Evolutionary conservation across 2,329 filamentous ascomycete genomes (phyloP), one percentile per base, ranked within the genome.

Genomic region (Pseudogymnoascus sp.): DNA sequence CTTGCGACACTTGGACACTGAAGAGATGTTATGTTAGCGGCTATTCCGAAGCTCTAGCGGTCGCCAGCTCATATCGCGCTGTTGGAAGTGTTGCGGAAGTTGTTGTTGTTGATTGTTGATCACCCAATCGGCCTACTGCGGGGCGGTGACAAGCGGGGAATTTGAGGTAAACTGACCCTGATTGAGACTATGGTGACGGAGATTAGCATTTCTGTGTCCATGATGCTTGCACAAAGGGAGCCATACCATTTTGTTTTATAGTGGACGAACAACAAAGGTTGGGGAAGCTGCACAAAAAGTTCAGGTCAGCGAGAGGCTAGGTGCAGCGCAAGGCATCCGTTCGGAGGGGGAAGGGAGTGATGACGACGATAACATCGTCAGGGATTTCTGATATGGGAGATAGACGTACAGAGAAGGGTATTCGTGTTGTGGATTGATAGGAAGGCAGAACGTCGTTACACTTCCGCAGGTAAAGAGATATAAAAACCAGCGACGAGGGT

Each of bases 1-100:
- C 88, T 74, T 84, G 82, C 68, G 83, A 79, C 71, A 92, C 86
- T 74, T 82, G 81, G 70, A 89, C 88, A 83, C 89, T 92, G 77
- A 62, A 33, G 1, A 33, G 21, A 55, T 12, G 29, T 55, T 3
- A 33, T 12, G 48, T 55, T 29, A 55, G 48, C 48, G 10, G 13
- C 21, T 2, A 33, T 55, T 17, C 8, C 9, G 5, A 33, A 12
- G 27, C 15, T 13, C 8, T 21, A 21, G 2, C 7, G 5, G 9
- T 5, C 15, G 17, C 9, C 9, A 21, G 29, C 4, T 17, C 4
- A 21, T 33, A 55, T 33, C 9, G 5, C 29, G n/a, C 5, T 21
- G 29, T 13, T 21, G 29, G 8, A 17, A 31, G 31, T 27, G 33
- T 39, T 59, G 21, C 27, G 21, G 31, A 6, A 60, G 31, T 31